Percentiles rank a stretch among this genome's conserved stretches.
These are phyloP conservation scores for Pochonia chlamydosporia DNA, from an alignment of 2,329 filamentous ascomycete genomes.

Conservation along the genomic window DNA sequence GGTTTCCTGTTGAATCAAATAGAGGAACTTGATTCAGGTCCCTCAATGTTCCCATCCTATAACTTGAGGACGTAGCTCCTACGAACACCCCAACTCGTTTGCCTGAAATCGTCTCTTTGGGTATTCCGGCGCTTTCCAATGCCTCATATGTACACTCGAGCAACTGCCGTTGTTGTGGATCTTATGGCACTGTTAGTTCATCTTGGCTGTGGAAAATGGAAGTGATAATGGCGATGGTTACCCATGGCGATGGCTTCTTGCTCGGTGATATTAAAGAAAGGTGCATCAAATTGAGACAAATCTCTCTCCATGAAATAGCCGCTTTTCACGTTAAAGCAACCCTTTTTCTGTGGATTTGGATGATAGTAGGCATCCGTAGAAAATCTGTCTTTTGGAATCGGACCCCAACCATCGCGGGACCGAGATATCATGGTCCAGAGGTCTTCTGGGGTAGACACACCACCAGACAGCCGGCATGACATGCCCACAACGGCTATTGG, in stretches of 20 bases:
- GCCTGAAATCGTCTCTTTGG: conserved; percentile 40
- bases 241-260: conserved; percentile 44
- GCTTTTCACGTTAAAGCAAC: conserved; percentile 29
- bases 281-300: conserved; percentile 41
- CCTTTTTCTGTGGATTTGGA: conserved; percentile 36
- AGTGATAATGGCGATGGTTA: conserved; percentile 7
- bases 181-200: too few species aligned
- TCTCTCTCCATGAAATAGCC: conserved; percentile 41
- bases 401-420: conserved; percentile 33
- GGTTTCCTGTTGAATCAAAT: conserved; percentile 45
- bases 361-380: conserved; percentile 35
- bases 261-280: conserved; percentile 46
- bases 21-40: conserved; percentile 43
- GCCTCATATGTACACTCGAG: conserved; percentile 50
- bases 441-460: conserved; percentile 33
- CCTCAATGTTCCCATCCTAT: conserved; percentile 36
- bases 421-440: conserved; percentile 39
- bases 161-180: conserved; percentile 47
- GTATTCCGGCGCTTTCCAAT: conserved; percentile 45
- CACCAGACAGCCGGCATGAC: conserved; percentile 39
- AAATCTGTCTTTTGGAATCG: conserved; percentile 42
- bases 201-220: conserved; percentile 4
- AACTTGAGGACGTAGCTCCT: conserved; percentile 42
- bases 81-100: conserved; percentile 45
- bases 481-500: conserved; percentile 44